These are phyloP conservation scores for Suillus lakei DNA, from an alignment of 768 basidiomycete genomes.

Conservation along the genomic window DNA sequence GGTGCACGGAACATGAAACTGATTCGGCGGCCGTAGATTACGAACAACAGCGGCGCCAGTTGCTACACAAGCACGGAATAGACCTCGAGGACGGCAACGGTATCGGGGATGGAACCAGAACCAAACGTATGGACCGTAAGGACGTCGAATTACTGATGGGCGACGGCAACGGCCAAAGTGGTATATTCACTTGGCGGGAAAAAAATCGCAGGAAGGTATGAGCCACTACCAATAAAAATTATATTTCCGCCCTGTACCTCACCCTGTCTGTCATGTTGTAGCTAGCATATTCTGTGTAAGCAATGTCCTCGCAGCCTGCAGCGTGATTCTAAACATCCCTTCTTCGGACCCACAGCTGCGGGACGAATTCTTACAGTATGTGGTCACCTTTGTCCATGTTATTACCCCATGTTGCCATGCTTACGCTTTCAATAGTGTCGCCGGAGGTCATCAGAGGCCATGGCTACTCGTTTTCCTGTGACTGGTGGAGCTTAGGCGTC, in stretches of 20 bases:
- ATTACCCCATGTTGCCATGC: constrained; percentile 27
- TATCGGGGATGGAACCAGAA: constrained; percentile 69
- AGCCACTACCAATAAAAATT: constrained; percentile 33
- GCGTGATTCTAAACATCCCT: constrained; percentile 28
- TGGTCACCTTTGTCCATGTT: constrained; percentile 24
- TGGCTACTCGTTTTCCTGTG: constrained; percentile 93
- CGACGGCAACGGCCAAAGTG: constrained; percentile 76
- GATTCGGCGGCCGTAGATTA: constrained; percentile 63
- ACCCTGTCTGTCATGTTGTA: constrained; percentile 38
- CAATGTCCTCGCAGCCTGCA: constrained; percentile 24
- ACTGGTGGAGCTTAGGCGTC: constrained; percentile 98
- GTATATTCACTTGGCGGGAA: constrained; percentile 95
- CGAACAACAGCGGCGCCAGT: constrained; percentile 87
- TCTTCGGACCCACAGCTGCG: constrained; percentile 59
- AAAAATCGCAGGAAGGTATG: constrained; percentile 88
- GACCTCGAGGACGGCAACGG: constrained; percentile 85
- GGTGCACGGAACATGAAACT: constrained; percentile 16
- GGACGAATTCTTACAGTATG: constrained; percentile 87
- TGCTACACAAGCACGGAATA: constrained; percentile 92
- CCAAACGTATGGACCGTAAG: constrained; percentile 78
- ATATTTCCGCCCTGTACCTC: constrained; percentile 25
- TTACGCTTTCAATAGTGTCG: constrained; percentile 62
- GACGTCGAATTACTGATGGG: constrained; percentile 88
- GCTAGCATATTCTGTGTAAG: constrained; percentile 90
- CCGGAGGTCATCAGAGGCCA: constrained; percentile 90